Evolutionary conservation across 2,329 filamentous ascomycete genomes (phyloP).

Genomic region (Rutstroemia sydowiana): DNA sequence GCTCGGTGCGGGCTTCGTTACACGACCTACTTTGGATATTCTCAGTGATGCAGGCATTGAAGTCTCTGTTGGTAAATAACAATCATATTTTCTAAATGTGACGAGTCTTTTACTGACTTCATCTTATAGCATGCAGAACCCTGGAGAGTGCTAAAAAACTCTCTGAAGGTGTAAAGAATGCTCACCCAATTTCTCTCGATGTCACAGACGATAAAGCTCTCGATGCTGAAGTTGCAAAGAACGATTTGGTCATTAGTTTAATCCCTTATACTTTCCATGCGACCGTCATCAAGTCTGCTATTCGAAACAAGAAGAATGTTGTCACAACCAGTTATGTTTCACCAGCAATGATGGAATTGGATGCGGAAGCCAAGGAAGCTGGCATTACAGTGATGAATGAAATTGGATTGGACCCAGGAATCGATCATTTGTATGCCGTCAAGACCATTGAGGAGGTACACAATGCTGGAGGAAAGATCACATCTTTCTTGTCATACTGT

Average conservation of each 20-base stretch:
- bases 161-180: slow-evolving; percentile 61
- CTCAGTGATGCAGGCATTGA: slow-evolving; percentile 48
- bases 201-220: slow-evolving; percentile 70
- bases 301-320: slow-evolving; percentile 89
- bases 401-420: slow-evolving; percentile 68
- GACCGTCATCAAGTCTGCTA: slow-evolving; percentile 85
- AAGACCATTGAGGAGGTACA: slow-evolving; percentile 88
- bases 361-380: slow-evolving; percentile 74
- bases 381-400: slow-evolving; percentile 98
- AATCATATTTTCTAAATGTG: too few relatives aligned
- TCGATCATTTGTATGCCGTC: slow-evolving; percentile 70
- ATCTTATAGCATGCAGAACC: slow-evolving; percentile 65
- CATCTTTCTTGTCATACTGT: slow-evolving; percentile 65
- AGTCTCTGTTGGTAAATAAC: slow-evolving; percentile 45
- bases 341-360: slow-evolving; percentile 84
- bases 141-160: slow-evolving; percentile 71
- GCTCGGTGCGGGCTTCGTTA: slow-evolving; percentile 46
- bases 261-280: slow-evolving; percentile 92
- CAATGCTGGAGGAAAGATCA: slow-evolving; percentile 76
- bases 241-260: slow-evolving; percentile 71
- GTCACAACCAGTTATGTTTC: slow-evolving; percentile 94
- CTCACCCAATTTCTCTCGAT: slow-evolving; percentile 74
- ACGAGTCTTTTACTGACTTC: slow-evolving; percentile 58
- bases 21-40: slow-evolving; percentile 50
- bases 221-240: slow-evolving; percentile 71